Conservation (phyloP, 2,329 filamentous ascomycete genomes). For the Ascosphaera apis region DNA sequence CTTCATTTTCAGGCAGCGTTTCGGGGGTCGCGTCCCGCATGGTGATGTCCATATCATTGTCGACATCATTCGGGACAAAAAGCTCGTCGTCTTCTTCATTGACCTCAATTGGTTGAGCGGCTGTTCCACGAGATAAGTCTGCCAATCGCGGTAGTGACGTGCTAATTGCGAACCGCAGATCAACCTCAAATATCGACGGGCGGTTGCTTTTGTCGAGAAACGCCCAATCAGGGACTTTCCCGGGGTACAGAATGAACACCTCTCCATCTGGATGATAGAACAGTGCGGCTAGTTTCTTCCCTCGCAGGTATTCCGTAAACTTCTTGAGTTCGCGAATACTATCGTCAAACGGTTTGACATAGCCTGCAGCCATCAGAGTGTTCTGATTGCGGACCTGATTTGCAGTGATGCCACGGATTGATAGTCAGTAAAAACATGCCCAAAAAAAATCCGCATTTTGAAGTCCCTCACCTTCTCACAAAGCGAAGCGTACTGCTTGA, state of each 20-base stretch:
- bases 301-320: constrained; percentile 10
- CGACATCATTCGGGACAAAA: not conserved
- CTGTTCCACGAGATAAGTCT: constrained; percentile 4
- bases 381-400: constrained; percentile 6
- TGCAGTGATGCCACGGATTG: too few relatives aligned
- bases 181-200: constrained; percentile 1
- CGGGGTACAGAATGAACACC: constrained; percentile 12
- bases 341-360: constrained; percentile 14
- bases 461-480: too few relatives aligned
- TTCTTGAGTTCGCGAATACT: constrained; percentile 10
- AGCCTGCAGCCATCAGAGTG: constrained; percentile 10
- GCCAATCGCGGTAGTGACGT: constrained; percentile 6
- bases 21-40: not conserved
- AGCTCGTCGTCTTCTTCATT: not conserved
- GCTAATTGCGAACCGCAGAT: constrained; percentile 7
- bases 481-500: too few relatives aligned
- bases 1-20: not conserved
- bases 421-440: too few relatives aligned
- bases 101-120: constrained; percentile 1
- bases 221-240: constrained; percentile 8
- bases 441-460: too few relatives aligned
- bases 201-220: constrained; percentile 7
- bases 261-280: constrained; percentile 6
- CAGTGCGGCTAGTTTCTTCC: constrained; percentile 11
- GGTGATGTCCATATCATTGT: not conserved